These are phyloP conservation scores for Malassezia cuniculi DNA, from an alignment of 1,284 basidiomycete genomes.

Conservation along the genomic window DNA sequence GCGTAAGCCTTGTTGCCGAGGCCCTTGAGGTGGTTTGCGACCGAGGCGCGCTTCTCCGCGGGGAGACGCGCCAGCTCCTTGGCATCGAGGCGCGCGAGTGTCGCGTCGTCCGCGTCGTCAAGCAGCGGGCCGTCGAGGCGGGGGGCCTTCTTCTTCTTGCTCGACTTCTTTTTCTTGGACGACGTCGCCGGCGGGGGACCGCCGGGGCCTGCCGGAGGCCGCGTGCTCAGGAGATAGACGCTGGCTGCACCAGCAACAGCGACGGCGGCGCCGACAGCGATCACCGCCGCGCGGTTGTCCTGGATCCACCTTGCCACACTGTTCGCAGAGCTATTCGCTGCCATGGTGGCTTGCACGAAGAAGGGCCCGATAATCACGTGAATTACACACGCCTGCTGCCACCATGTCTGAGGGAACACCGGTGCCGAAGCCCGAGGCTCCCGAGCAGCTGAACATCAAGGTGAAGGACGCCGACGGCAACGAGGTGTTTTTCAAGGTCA, in stretches of 20 bases:
- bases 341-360: constrained; percentile 1
- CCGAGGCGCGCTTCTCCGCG: constrained; percentile 51
- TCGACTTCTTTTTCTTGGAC: constrained; percentile 37
- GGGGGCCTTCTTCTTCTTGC: constrained; percentile 26
- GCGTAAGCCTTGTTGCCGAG: constrained; percentile 82
- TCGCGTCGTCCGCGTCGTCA: constrained; percentile 36
- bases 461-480: constrained; percentile 52
- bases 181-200: constrained; percentile 18
- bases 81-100: constrained; percentile 29
- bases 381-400: not conserved
- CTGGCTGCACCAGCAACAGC: constrained; percentile 25
- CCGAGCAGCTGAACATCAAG: constrained; percentile 45
- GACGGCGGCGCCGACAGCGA: constrained; percentile 31
- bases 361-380: constrained; percentile 5
- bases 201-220: not conserved
- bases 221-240: constrained; percentile 21
- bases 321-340: constrained; percentile 27
- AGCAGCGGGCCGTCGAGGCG: constrained; percentile 31
- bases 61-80: constrained; percentile 33
- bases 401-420: constrained; percentile 32
- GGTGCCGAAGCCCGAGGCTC: constrained; percentile 35
- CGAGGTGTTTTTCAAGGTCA: constrained; percentile 97
- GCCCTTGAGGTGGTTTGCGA: constrained; percentile 70
- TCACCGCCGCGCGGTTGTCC: constrained; percentile 34
- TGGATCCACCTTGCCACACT: constrained; percentile 34